Percentiles rank a stretch among this genome's conserved stretches.
phyloP scores from a whole-genome alignment of 2,329 filamentous ascomycete genomes.

The Pseudogymnoascus sp. region DNA sequence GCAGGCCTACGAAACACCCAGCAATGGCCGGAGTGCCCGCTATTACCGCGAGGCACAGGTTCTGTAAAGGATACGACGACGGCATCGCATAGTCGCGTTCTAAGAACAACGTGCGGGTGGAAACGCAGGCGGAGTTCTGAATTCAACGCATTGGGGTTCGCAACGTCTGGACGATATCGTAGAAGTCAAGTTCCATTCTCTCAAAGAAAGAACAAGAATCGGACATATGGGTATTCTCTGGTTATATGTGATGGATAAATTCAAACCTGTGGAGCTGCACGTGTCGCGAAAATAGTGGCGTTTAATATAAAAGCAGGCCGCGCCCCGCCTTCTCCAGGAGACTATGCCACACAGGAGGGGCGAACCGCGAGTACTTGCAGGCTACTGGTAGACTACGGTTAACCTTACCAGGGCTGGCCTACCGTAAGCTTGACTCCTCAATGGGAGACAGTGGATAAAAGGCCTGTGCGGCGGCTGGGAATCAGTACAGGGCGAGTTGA shows the following conservation, averaged over 20 bases:
- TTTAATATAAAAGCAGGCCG: constrained; percentile 4
- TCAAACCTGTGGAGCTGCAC: not conserved
- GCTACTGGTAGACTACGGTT: not conserved
- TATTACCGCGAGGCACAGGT: not conserved
- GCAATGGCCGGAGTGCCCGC: not conserved
- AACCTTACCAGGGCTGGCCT: not conserved
- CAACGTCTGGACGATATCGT: constrained; percentile 7
- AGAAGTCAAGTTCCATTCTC: not conserved
- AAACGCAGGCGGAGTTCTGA: not conserved
- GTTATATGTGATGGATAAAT: constrained; percentile 1
- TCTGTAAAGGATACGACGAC: constrained; percentile 2
- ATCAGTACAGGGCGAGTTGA: not conserved
- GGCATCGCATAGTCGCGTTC: constrained; percentile 4
- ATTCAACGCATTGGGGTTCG: not conserved
- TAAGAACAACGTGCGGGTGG: not conserved
- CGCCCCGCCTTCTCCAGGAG: not conserved
- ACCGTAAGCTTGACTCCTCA: not conserved
- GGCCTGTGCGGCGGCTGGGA: not conserved
- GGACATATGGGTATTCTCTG: not conserved
- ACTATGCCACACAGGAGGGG: not conserved
- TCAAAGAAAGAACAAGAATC: not conserved
- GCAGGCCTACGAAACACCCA: not conserved
- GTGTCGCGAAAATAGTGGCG: constrained; percentile 8
- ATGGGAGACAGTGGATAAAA: not conserved
- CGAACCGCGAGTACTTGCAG: not conserved